A percentile compares a stretch with the other conserved stretches of the same genome.
phyloP scores from a whole-genome alignment of 2,329 filamentous ascomycete species.

The Bipolaris cookei region DNA sequence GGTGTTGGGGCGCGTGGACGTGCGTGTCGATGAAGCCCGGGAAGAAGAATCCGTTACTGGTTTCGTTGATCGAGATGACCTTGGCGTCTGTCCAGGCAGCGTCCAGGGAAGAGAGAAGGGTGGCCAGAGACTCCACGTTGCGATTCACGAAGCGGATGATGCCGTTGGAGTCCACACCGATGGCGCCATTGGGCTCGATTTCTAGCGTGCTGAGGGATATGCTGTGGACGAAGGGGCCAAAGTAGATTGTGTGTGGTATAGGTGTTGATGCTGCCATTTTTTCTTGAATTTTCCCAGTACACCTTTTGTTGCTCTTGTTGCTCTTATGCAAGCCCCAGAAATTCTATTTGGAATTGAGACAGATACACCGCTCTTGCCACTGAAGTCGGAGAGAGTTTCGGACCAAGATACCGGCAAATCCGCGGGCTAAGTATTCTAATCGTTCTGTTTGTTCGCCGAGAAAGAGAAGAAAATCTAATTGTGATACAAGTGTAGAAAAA shows the following conservation, averaged over 20 bases:
- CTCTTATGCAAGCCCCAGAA: neutral
- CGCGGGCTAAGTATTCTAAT: neutral
- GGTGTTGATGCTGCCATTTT: constrained; percentile 41
- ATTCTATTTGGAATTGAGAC: neutral
- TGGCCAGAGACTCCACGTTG: constrained; percentile 30
- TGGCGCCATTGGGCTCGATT: constrained; percentile 54
- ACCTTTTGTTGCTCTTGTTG: neutral
- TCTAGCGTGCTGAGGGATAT: constrained; percentile 57
- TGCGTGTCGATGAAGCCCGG: constrained; percentile 92
- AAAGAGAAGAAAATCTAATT: neutral
- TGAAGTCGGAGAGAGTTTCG: neutral
- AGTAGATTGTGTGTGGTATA: constrained; percentile 56
- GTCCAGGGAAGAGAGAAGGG: constrained; percentile 18
- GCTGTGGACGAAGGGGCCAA: constrained; percentile 68
- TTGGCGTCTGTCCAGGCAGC: constrained; percentile 51
- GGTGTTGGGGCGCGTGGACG: constrained; percentile 93
- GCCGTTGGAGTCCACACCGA: constrained; percentile 60
- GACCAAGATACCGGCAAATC: neutral
- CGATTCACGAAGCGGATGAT: constrained; percentile 58
- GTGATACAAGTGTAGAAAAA: neutral
- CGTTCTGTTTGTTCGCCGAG: neutral
- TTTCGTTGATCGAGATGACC: constrained; percentile 50
- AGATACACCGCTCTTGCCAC: neutral
- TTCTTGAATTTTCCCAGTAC: constrained; percentile 12
- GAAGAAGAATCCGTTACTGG: constrained; percentile 76